Evolutionary conservation across 2,329 filamentous ascomycete genomes (phyloP), one percentile per base, ranked within the genome.

Genomic region (Sclerotinia subarctica): DNA sequence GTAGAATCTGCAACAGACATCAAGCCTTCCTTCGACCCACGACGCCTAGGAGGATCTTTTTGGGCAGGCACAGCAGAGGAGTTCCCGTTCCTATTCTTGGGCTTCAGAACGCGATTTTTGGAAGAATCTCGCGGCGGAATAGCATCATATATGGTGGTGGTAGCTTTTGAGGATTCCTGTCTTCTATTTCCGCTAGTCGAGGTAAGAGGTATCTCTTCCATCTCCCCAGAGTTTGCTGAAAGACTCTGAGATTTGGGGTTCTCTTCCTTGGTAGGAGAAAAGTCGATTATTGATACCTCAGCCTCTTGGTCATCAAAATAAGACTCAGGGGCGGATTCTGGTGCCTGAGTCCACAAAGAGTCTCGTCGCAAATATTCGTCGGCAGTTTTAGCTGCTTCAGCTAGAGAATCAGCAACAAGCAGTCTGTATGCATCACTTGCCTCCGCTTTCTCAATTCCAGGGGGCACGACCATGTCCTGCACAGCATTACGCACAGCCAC

Each of bases 401-500:
- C 64, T 5, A 75, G 65, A 47, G 71, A 72, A n/a, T 73, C 70
- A 6, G 73, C 72, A 53, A 75, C 69, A 38, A 74, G 64, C 24
- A 67, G 70, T 49, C 73, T 70, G 64, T 74, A 74, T 47, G 70
- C 74, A 42, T 70, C 65, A 11, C 73, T 73, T 19, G 73, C 72
- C 46, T 70, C 54, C 13, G 71, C 66, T 46, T 66, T 68, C 24
- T 71, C 68, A 53, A 59, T 62, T 17, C 70, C 71, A 49, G 70
- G 63, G 15, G 73, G 74, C 19, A 73, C 60, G 3, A 69, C 60
- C 49, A 71, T 70, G 3, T 73, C 72, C 15, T 72, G 66, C 1
- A 76, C 73, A 29, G 71, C 73, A 68, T 72, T 74, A 13, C 64
- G 71, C 24, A 76, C 74, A 52, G 74, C 75, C n/a, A 66, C 62